Percentiles rank a stretch among this genome's conserved stretches.
These are phyloP conservation scores for Sarocladiaceae sp. DNA, from an alignment of 2,329 filamentous ascomycete species.

Conservation along the genomic window DNA sequence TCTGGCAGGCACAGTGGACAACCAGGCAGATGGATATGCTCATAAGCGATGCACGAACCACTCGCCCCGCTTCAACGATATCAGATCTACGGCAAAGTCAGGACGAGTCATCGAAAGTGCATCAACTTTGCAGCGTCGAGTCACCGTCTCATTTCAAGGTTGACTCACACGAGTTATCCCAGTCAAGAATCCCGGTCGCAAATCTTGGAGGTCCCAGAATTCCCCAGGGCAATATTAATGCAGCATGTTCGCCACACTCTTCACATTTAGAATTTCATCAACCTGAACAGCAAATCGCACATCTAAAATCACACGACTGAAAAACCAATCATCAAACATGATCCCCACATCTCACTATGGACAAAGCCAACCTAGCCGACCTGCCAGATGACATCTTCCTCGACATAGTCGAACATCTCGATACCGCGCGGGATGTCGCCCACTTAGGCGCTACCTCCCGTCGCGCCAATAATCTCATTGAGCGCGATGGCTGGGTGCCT, in stretches of 20 bases:
- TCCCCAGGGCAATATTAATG: neutral
- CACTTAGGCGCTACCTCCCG: slow-evolving; percentile 35
- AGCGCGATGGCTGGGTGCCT: slow-evolving; percentile 42
- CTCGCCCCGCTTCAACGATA: neutral
- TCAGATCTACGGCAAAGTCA: neutral
- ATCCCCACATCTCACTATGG: slow-evolving; percentile 16
- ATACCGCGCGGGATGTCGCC: slow-evolving; percentile 44
- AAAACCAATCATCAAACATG: neutral
- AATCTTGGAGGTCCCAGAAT: no score
- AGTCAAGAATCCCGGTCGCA: no score
- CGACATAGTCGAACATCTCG: slow-evolving; percentile 41
- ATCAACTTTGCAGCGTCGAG: neutral
- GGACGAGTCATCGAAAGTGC: slow-evolving; percentile 12
- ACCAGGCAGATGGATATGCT: no score
- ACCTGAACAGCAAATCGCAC: neutral
- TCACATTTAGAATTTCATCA: neutral
- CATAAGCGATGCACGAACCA: no score
- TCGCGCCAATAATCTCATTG: slow-evolving; percentile 33
- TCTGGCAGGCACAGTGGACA: no score
- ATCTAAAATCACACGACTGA: neutral
- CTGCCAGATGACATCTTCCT: slow-evolving; percentile 49
- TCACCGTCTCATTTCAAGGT: slow-evolving; percentile 1
- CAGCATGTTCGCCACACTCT: neutral
- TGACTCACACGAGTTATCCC: neutral
- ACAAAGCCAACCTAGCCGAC: slow-evolving; percentile 29